Evolutionary conservation across 805 yeast genomes (phyloP).

Genomic region (Sugiyamaella qingdaonensis): DNA sequence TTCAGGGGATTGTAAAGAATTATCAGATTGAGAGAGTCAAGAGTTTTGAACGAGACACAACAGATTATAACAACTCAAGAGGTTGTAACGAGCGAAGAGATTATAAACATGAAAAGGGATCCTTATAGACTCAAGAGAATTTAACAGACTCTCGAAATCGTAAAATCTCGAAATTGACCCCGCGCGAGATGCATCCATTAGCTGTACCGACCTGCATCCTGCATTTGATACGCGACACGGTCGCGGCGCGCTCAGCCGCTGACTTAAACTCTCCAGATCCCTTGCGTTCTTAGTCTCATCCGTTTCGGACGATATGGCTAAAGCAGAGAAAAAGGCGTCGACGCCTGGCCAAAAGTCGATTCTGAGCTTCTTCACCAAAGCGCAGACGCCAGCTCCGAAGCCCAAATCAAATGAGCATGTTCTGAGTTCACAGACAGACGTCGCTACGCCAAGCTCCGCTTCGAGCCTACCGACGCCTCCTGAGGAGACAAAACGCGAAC

Average conservation of each 20-base stretch:
- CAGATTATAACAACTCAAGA: no score
- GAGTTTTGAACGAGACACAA: no score
- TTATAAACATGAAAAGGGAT: no score
- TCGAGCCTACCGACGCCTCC: not conserved
- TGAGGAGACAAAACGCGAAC: no score
- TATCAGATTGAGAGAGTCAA: no score
- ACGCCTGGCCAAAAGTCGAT: conserved; percentile 8
- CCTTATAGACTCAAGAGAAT: no score
- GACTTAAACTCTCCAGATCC: not conserved
- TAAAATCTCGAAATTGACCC: no score
- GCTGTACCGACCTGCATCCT: no score
- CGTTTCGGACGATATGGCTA: not conserved
- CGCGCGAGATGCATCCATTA: no score
- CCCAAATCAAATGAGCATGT: not conserved
- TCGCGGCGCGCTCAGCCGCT: conserved; percentile 1
- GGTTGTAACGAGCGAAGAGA: no score
- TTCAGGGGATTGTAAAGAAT: no score
- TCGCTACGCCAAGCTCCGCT: not conserved
- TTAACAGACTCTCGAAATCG: no score
- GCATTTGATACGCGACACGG: not conserved
- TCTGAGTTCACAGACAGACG: not conserved
- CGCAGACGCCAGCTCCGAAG: conserved; percentile 4
- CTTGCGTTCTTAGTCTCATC: not conserved
- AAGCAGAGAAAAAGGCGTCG: conserved; percentile 1
- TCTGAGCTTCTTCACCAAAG: conserved; percentile 11